phyloP scores from a whole-genome alignment of 352 stramenopile species.

The Globisporangium spiculum region DNA sequence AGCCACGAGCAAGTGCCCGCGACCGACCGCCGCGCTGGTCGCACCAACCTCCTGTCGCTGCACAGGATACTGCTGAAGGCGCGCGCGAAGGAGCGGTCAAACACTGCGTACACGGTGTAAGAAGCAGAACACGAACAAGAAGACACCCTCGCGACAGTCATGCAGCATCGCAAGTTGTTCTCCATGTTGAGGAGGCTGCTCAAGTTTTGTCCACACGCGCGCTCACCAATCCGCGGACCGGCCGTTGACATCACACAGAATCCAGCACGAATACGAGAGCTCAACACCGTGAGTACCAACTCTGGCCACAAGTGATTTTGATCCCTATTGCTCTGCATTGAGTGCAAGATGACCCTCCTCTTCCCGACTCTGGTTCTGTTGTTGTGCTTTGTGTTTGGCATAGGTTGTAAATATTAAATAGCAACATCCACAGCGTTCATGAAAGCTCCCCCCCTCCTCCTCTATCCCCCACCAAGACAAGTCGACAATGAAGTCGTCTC shows the following conservation, averaged over 20 bases:
- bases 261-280: not conserved
- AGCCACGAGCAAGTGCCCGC: conserved; percentile 20
- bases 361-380: not conserved
- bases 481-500: not conserved
- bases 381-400: not conserved
- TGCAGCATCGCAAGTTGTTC: not conserved
- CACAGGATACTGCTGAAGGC: conserved; percentile 53
- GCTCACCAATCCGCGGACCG: not conserved
- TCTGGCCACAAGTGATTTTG: not conserved
- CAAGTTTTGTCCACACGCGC: not conserved
- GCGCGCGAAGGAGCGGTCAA: conserved; percentile 34
- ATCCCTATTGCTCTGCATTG: not conserved
- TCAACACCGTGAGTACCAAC: not conserved
- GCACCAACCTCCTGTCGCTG: conserved; percentile 45
- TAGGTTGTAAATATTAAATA: conserved; percentile 6
- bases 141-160: not conserved
- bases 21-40: conserved; percentile 39
- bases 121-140: not conserved
- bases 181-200: not conserved
- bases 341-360: not conserved
- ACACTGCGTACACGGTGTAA: conserved; percentile 24
- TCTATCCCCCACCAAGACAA: not conserved
- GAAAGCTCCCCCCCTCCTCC: not conserved
- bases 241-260: not conserved
- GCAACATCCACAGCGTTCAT: conserved; percentile 1